phyloP scores from a whole-genome alignment of 305 asterid species.

The Fraxinus paxiana region DNA sequence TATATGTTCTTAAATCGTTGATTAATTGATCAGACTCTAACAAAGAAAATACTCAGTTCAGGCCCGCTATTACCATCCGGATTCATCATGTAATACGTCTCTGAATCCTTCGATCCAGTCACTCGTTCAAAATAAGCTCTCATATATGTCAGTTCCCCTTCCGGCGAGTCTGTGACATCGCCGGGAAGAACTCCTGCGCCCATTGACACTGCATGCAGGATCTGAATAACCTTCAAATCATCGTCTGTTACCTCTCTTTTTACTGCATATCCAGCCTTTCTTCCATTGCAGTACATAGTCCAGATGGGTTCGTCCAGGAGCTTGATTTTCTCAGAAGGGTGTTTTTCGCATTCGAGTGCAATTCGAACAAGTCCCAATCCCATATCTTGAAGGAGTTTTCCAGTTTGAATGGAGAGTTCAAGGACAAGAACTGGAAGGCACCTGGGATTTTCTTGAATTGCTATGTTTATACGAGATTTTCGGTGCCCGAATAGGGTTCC shows the following conservation, averaged over 20 bases:
- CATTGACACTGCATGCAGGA: slow-evolving; percentile 68
- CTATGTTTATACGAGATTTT: slow-evolving; percentile 59
- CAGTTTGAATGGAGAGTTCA: slow-evolving; percentile 71
- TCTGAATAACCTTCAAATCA: slow-evolving; percentile 62
- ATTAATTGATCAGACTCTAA: slow-evolving; percentile 54
- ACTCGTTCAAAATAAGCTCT: slow-evolving; percentile 71
- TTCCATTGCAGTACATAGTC: slow-evolving; percentile 76
- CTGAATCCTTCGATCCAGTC: slow-evolving; percentile 75
- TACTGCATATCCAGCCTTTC: slow-evolving; percentile 71
- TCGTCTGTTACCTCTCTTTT: slow-evolving; percentile 68
- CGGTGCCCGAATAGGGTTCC: slow-evolving; percentile 80
- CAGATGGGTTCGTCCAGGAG: slow-evolving; percentile 76
- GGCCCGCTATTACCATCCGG: slow-evolving; percentile 82
- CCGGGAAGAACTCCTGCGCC: slow-evolving; percentile 79
- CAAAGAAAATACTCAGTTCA: slow-evolving; percentile 80
- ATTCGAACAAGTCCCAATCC: slow-evolving; percentile 72
- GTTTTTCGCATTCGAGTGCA: slow-evolving; percentile 76
- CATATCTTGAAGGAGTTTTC: slow-evolving; percentile 81
- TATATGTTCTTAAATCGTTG: neutral
- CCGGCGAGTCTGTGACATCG: slow-evolving; percentile 26
- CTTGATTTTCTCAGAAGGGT: slow-evolving; percentile 49
- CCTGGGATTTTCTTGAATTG: slow-evolving; percentile 68
- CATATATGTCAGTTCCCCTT: slow-evolving; percentile 73
- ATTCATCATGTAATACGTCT: slow-evolving; percentile 82
- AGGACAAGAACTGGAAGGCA: slow-evolving; percentile 65